Base-by-base conservation (phyloP, 768 basidiomycete genomes). In the Lentinula raphanica region DNA sequence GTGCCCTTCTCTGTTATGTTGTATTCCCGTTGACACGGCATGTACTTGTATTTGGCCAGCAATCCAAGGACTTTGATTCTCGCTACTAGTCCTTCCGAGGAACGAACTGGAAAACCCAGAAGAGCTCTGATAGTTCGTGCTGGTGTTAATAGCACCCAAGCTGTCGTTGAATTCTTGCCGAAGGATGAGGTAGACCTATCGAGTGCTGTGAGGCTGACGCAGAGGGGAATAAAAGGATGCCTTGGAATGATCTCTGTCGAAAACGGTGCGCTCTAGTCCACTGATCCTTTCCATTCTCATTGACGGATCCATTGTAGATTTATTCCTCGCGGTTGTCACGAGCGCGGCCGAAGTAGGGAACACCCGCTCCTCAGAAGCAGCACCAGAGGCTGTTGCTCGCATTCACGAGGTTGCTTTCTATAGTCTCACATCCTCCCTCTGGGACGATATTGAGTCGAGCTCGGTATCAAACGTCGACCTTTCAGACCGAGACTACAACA, bases 371-470 rank as follows among this genome's bases (percentile, higher is more conserved):
- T 80, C 85, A 44, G 76, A 80, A 60, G 62, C 72, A 63, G 69
- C 77, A 59, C 76, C 86, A 12, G 86, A 90, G 71, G 82, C 83
- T 23, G 86, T 94, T 15, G 86, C 86, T 9, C 87, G 85, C 60
- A 94, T 99, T 57, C 85, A 94, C 60, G 86, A 90, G 66, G 93
- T 97, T 54, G 85, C 80, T 42, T 98, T 98, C 75, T 94, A 86
- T 74, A 91, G 91, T 64, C 72, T 99, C 63, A 88, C 87, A 9
- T 88, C 91, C 29, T 76, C 90, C 1, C 74, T 81, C 12, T 99
- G 91, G 90, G 97, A 99, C 66, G 86, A 91, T 63, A 73, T 75
- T 54, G 86, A 89, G n/a, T n/a, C n/a, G n/a, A n/a, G n/a, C 58
- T 68, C 78, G n/a, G 67, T 77, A 45, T 66, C 82, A n/a, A 79